phyloP scores from a whole-genome alignment of 1,284 basidiomycete species.

The Sporisorium exsertum region DNA sequence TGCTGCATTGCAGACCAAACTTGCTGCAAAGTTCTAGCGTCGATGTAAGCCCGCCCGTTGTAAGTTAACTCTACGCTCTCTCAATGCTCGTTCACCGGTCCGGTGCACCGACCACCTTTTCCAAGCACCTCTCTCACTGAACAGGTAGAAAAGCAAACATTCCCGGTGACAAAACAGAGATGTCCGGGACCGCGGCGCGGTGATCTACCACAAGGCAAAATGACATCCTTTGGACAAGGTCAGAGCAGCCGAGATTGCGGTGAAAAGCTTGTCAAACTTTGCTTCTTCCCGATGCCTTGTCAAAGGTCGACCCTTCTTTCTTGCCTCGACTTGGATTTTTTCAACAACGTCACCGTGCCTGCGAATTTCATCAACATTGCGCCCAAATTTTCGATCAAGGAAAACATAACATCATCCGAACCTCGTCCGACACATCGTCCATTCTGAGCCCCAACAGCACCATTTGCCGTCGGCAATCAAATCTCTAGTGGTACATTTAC shows the following conservation, averaged over 20 bases:
- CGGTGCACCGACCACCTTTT: constrained; percentile 14
- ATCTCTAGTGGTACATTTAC: neutral
- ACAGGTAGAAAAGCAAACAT: constrained; percentile 3
- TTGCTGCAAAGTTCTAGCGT: neutral
- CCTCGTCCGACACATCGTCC: neutral
- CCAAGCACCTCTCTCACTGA: neutral
- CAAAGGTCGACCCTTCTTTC: constrained; percentile 3
- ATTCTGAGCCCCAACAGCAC: neutral
- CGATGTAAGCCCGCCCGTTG: neutral
- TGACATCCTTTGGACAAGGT: neutral
- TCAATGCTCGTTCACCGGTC: constrained; percentile 11
- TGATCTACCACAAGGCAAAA: neutral
- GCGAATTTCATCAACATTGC: constrained; percentile 34
- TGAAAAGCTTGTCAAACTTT: neutral
- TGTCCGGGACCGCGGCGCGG: constrained; percentile 17
- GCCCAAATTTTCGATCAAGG: constrained; percentile 9
- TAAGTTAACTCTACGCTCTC: neutral
- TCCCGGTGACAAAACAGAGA: constrained; percentile 12
- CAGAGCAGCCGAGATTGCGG: constrained; percentile 1
- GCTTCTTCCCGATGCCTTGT: constrained; percentile 6
- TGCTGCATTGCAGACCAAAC: neutral
- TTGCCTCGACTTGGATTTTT: neutral
- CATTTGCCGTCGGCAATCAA: constrained; percentile 3
- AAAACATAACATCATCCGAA: constrained; percentile 2
- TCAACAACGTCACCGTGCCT: constrained; percentile 44